These are phyloP conservation scores for Ganoderma lucidum DNA, from an alignment of 1,284 basidiomycete genomes.

Conservation along the genomic window DNA sequence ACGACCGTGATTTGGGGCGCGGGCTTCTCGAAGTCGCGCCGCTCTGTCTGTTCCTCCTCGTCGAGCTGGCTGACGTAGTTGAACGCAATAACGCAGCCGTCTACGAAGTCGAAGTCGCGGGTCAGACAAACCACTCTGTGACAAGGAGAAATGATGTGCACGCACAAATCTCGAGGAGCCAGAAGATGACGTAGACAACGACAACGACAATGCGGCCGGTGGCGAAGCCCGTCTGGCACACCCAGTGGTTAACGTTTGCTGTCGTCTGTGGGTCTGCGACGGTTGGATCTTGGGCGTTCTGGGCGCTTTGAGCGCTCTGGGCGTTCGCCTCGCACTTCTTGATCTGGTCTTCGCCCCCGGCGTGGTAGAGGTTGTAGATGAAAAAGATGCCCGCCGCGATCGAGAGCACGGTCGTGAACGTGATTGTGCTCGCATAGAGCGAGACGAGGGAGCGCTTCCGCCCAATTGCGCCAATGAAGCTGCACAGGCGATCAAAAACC, in stretches of 20 bases:
- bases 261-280: neutral
- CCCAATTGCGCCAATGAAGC: constrained; percentile 57
- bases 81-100: constrained; percentile 42
- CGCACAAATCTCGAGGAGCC: constrained; percentile 61
- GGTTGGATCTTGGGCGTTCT: constrained; percentile 32
- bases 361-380: constrained; percentile 41
- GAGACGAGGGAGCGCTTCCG: constrained; percentile 53
- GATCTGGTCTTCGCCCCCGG: constrained; percentile 31
- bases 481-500: constrained; percentile 32
- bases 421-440: constrained; percentile 53
- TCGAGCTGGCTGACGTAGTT: constrained; percentile 41
- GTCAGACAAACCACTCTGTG: neutral
- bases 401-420: constrained; percentile 55
- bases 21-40: constrained; percentile 31
- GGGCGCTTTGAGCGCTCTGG: constrained; percentile 32
- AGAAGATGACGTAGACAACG: constrained; percentile 44
- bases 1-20: constrained; percentile 28
- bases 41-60: constrained; percentile 36
- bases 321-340: constrained; percentile 24
- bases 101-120: constrained; percentile 20
- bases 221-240: constrained; percentile 41
- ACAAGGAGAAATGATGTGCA: constrained; percentile 21
- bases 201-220: constrained; percentile 38
- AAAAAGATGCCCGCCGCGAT: constrained; percentile 58
- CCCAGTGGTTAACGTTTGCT: constrained; percentile 37